Conservation (phyloP, 169 alveolate genomes). For the Plasmodium cynomolgi region DNA sequence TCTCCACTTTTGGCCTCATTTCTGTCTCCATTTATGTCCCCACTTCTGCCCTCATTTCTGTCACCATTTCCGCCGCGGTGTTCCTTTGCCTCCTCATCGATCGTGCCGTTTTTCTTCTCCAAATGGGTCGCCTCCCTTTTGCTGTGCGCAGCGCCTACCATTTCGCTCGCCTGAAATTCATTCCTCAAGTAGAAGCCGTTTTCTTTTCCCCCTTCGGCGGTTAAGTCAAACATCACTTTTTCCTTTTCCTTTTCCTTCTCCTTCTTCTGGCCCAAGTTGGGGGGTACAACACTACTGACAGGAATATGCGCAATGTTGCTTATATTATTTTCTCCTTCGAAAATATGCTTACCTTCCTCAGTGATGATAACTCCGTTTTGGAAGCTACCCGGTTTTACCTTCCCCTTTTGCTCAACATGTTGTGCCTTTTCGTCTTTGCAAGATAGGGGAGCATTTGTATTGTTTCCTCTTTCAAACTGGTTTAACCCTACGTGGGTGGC, state of each 20-base stretch:
- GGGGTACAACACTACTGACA: background rate
- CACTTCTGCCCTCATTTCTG: background rate
- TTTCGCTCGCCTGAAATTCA: background rate
- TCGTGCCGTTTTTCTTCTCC: background rate
- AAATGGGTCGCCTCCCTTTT: background rate
- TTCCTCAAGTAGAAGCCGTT: background rate
- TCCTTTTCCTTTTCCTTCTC: background rate
- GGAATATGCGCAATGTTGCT: background rate
- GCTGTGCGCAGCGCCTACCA: background rate
- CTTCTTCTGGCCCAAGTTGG: background rate
- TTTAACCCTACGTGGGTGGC: background rate
- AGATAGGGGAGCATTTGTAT: background rate
- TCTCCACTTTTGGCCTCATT: background rate
- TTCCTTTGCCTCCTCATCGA: background rate
- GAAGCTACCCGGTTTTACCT: background rate
- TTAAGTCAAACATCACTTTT: conserved; percentile 29
- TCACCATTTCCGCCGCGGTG: no score
- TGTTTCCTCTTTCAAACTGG: background rate
- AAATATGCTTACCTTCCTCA: background rate
- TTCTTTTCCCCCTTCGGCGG: background rate
- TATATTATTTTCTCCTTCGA: background rate
- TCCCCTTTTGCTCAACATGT: background rate
- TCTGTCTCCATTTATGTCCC: background rate
- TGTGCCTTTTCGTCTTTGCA: background rate
- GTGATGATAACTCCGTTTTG: background rate